Evolutionary conservation across 768 basidiomycete species (phyloP).

Genomic region (Lentinula boryana): DNA sequence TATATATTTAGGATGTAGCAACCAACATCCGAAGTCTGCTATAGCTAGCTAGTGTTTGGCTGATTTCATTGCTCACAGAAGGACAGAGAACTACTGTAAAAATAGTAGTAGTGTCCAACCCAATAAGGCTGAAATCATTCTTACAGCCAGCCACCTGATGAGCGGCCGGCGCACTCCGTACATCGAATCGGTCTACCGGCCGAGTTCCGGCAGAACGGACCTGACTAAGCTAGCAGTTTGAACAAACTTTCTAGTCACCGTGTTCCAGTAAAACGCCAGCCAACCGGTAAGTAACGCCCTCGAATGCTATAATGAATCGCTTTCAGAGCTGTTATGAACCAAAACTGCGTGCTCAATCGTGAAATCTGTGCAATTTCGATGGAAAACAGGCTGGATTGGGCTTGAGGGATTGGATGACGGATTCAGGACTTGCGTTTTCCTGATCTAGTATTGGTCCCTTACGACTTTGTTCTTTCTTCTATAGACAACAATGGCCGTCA

Average conservation of each 20-base stretch:
- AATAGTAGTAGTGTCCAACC: too few species aligned
- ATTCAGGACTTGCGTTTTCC: conserved; percentile 7
- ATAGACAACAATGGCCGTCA: conserved; percentile 42
- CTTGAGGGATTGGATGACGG: conserved; percentile 21
- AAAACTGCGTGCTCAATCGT: too few species aligned
- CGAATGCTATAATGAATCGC: neutral
- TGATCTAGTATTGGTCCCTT: neutral
- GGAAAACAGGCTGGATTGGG: conserved; percentile 29
- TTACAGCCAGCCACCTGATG: too few species aligned
- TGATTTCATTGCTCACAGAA: too few species aligned
- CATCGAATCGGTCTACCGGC: neutral
- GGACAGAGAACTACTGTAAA: too few species aligned
- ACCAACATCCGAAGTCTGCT: too few species aligned
- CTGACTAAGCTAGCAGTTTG: neutral
- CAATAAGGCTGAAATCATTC: too few species aligned
- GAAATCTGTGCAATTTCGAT: neutral
- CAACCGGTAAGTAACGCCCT: neutral
- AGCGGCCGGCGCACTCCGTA: too few species aligned
- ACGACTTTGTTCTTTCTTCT: neutral
- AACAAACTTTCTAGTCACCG: neutral
- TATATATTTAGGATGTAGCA: too few species aligned
- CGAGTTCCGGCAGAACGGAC: neutral
- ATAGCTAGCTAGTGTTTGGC: too few species aligned
- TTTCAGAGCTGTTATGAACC: neutral
- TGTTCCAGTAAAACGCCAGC: conserved; percentile 1